Conservation (phyloP, 2,329 filamentous ascomycete species). For the Thyridium curvatum region DNA sequence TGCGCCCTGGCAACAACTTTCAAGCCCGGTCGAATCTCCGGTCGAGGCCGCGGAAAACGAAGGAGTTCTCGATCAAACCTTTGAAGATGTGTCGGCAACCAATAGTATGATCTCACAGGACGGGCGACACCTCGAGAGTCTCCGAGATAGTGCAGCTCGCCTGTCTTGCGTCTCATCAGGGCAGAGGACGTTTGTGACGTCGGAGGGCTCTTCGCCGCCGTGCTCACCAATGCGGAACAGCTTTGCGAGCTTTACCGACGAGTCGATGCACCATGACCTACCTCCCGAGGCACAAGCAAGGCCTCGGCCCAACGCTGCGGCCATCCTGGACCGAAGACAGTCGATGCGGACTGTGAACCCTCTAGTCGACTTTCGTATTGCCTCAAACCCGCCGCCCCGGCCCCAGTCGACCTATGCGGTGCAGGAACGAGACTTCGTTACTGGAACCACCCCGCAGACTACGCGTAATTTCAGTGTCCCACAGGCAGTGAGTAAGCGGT, state of each 20-base stretch:
- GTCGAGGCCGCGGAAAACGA: conserved; percentile 15
- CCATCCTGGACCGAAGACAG: conserved; percentile 43
- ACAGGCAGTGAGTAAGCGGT: conserved; percentile 36
- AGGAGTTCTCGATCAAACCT: conserved; percentile 29
- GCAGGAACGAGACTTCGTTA: conserved; percentile 3
- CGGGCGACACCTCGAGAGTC: conserved; percentile 48
- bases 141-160: conserved; percentile 50
- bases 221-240: conserved; percentile 49
- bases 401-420: conserved; percentile 19
- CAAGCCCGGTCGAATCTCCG: conserved; percentile 5
- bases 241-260: conserved; percentile 34
- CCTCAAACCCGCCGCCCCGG: conserved; percentile 15
- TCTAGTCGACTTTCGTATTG: conserved; percentile 31
- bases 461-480: conserved; percentile 50
- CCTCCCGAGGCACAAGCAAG: conserved; percentile 21
- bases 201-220: conserved; percentile 50
- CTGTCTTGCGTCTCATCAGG: conserved; percentile 55
- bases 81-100: conserved; percentile 50
- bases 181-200: conserved; percentile 54
- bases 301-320: conserved; percentile 44
- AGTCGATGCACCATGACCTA: conserved; percentile 14
- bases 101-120: conserved; percentile 54
- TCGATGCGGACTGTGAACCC: conserved; percentile 43
- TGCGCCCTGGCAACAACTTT: conserved; percentile 22
- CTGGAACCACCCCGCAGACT: conserved; percentile 8